phyloP scores from a whole-genome alignment of 495 filamentous ascomycete species.

The Aspergillus diversus region DNA sequence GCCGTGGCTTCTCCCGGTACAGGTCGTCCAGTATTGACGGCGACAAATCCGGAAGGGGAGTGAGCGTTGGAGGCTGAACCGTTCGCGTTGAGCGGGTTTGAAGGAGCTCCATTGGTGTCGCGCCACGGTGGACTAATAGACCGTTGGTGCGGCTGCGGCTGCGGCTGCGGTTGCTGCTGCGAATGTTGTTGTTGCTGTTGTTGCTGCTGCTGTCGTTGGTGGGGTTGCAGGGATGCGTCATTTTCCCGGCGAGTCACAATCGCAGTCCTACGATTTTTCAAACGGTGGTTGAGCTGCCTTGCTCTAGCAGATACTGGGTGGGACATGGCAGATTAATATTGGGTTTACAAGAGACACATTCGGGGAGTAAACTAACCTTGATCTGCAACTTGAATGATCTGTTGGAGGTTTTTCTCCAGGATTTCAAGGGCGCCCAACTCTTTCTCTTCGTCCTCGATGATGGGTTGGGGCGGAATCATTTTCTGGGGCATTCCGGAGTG shows the following conservation, averaged over 20 bases:
- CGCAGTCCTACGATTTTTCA: conserved; percentile 73
- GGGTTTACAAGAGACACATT: neutral
- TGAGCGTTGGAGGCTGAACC: conserved; percentile 30
- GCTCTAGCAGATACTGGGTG: conserved; percentile 71
- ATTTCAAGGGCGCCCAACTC: conserved; percentile 84
- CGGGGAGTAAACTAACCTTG: conserved; percentile 57
- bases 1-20: conserved; percentile 32
- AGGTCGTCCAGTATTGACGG: conserved; percentile 55
- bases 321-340: conserved; percentile 25
- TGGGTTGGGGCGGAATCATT: conserved; percentile 80
- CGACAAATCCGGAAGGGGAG: conserved; percentile 60
- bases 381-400: conserved; percentile 80
- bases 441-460: conserved; percentile 83
- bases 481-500: conserved; percentile 79
- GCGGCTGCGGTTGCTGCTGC: neutral
- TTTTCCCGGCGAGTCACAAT: conserved; percentile 65
- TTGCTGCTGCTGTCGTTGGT: conserved; percentile 4
- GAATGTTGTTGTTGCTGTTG: neutral
- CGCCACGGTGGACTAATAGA: conserved; percentile 43
- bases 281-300: conserved; percentile 78
- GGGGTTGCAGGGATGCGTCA: conserved; percentile 42
- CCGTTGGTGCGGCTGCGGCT: conserved; percentile 29
- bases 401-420: conserved; percentile 71
- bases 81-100: conserved; percentile 34
- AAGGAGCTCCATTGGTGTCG: conserved; percentile 35